Base-by-base conservation (phyloP, 805 yeast species). In the Wickerhamiella lipophila region DNA sequence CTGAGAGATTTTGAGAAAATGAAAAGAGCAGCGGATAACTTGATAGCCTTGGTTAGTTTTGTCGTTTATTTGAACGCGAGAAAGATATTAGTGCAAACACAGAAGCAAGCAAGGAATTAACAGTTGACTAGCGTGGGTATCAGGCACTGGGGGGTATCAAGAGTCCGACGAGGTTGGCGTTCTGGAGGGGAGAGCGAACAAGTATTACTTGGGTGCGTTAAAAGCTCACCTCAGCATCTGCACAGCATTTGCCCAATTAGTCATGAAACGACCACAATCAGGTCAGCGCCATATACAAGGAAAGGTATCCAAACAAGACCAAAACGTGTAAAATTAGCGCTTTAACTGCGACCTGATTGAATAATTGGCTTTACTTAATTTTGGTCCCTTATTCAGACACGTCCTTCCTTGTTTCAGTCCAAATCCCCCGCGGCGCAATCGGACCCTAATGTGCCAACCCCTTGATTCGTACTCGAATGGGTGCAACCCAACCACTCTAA, bases 181-280 rank as follows among this genome's bases (percentile, higher is more conserved):
- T 13, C 38, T 32, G 38, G 4, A 19, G 38, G 38, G 38, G 38
- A 29, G 21, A 38, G 26, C 25, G 42, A 38, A 38, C 42, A 38
- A 38, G 42, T 38, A 38, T 38, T 38, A 38, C 42, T 38, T 38
- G 42, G 42, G 42, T 38, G 42, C 42, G 42, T 38, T 22, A 19
- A 38, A 38, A 38, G 42, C 42, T 38, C 42, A 38, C 42, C 25
- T 38, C 42, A 38, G 42, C 42, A 38, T 22, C 38, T 32, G 42
- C 42, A 38, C 27, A 22, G 42, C 26, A 38, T 16, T 38, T 38
- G 42, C 42, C 42, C 21, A 38, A 38, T 38, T 38, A 38, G 42
- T 38, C 42, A 38, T 38, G 42, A 38, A 38, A 38, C 42, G 42
- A 19, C 38, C 38, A 32, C 19, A 7, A 32, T 32, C 38, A 32